Base-by-base conservation (phyloP, 208 protist species). In the Trypanosoma avium region DNA sequence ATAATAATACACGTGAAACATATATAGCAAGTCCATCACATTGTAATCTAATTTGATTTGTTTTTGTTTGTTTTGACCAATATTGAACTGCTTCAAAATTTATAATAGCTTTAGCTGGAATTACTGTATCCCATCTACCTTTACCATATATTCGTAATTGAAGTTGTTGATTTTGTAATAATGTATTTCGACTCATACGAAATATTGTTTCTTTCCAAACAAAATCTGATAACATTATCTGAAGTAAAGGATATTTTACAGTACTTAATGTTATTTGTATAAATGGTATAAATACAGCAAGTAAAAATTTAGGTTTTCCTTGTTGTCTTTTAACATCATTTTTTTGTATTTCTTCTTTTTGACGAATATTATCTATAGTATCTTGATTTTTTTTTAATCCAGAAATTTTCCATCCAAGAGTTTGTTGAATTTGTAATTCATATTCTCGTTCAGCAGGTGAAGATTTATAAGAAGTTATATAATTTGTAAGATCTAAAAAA, bases 101-200 rank as follows among this genome's bases (percentile, higher is more conserved):
- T 43, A 90, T 46, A 12, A 59, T 56, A 0, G 72, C 66, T 15
- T 53, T 74, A 19, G 86, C 75, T 54, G 64, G 52, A 32, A 93
- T 38, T 0, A 88, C 49, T 15, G 73, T 73, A 33, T 93, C 86
- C 86, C 86, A 93, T 24, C 83, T 72, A 27, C 86, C 86, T 50
- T 86, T 81, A 40, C 86, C 86, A 68, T 88, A 88, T 24, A 90
- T 71, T 10, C 72, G 75, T 9, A 71, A 1, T 26, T 29, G 33
- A 13, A 89, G 65, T 26, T 72, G 64, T 43, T 75, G 84, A 26
- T 73, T 52, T 32, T 63, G 27, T 19, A 82, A 43, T 6, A 75
- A 73, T 3, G 61, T 74, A 22, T 53, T 73, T 36, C 52, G 35
- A 35, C 46, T 55, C 50, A 48, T 77, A 24, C 70, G 67, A 32